Evolutionary conservation across 345 rosid species (phyloP), one percentile per base, ranked within the genome.

Genomic region (Sisymbrium altissimum): DNA sequence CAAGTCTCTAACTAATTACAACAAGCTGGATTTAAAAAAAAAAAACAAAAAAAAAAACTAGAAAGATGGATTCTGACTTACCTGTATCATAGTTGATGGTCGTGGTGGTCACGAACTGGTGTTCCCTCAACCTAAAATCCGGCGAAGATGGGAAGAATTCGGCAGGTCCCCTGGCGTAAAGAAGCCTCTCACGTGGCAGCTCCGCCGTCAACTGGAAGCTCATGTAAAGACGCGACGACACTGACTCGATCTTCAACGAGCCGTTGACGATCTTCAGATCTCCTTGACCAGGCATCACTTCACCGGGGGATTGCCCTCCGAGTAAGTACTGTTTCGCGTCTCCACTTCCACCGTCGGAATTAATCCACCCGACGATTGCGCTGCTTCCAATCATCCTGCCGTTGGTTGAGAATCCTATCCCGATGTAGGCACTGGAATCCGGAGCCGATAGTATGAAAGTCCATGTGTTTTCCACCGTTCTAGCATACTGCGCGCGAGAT

Each of bases 321-420:
- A 93, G 85, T 4, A 59, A 64, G 29, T 91, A 93, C 70, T 52
- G 88, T 71, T 91, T 86, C 3, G 79, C 72, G 1, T 2, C 32
- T 7, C 77, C 66, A 1, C 25, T 25, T 3, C 27, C 5, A 3
- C 84, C 83, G 38, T 56, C 78, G 0, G 73, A 4, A 7, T 90
- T 79, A 29, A 87, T 6, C 96, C 96, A 93, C 7, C 98, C n/a
- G 9, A 89, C 98, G 64, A 91, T 35, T 0, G 98, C 97, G 35
- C 91, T 91, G 1, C 91, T 83, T 25, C 97, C 91, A n/a, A n/a
- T n/a, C n/a, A n/a, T n/a, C n/a, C n/a, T n/a, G n/a, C n/a, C n/a
- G 58, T 52, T 55, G 67, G 68, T 67, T 5, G 98, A 93, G 77
- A 93, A 93, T 46, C 97, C 97, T 35, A 91, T 84, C 4, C 80